Evolutionary conservation across 345 rosid genomes (phyloP).

Genomic region (Lumnitzera littorea): DNA sequence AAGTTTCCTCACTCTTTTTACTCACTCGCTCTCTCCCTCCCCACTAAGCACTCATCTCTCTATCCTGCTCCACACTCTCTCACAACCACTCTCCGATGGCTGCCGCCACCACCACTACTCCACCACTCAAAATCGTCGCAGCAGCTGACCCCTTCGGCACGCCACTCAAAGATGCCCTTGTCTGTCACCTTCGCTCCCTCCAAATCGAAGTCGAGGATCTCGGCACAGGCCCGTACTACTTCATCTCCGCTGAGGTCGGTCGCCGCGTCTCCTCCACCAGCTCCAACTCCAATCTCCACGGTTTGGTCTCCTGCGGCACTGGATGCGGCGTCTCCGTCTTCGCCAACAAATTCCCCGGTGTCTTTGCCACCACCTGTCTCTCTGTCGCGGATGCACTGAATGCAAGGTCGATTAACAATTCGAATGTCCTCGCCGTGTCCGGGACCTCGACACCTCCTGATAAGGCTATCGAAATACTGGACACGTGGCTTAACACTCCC

Average conservation of each 20-base stretch:
- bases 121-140: conserved; percentile 39
- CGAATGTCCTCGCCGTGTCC: conserved; percentile 78
- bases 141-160: conserved; percentile 71
- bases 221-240: conserved; percentile 71
- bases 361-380: conserved; percentile 73
- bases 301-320: conserved; percentile 74
- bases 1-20: too few species aligned
- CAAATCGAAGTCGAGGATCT: conserved; percentile 75
- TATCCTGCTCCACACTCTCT: background rate
- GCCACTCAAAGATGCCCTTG: conserved; percentile 56
- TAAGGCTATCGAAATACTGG: conserved; percentile 53
- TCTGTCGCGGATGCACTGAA: conserved; percentile 55
- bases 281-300: conserved; percentile 28
- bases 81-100: conserved; percentile 12
- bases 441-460: conserved; percentile 48
- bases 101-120: conserved; percentile 11
- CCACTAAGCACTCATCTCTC: background rate
- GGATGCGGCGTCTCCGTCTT: conserved; percentile 77
- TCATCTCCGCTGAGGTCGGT: conserved; percentile 76
- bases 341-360: conserved; percentile 89
- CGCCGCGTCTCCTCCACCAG: conserved; percentile 53
- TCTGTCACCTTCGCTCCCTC: conserved; percentile 66
- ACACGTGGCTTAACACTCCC: conserved; percentile 60
- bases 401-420: conserved; percentile 71
- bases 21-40: background rate